phyloP scores from a whole-genome alignment of 2,329 filamentous ascomycete species.

The Colletotrichum salicis region DNA sequence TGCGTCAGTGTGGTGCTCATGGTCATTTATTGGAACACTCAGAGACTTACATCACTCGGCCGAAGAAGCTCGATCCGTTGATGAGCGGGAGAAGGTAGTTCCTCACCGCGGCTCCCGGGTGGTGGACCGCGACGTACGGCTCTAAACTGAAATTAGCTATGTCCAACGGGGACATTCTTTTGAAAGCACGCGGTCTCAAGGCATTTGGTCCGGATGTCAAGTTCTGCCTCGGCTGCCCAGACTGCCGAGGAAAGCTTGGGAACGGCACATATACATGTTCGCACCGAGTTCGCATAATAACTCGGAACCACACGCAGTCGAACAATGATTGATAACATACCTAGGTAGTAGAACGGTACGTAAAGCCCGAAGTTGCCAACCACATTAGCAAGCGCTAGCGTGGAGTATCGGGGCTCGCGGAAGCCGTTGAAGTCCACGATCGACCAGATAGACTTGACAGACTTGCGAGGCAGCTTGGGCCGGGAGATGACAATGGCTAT shows the following conservation, averaged over 20 bases:
- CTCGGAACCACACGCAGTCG: background rate
- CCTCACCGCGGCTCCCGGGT: conserved; percentile 42
- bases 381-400: conserved; percentile 14
- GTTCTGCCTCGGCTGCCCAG: too few relatives aligned
- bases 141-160: conserved; percentile 39
- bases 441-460: conserved; percentile 1
- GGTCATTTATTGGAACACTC: background rate
- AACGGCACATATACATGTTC: background rate
- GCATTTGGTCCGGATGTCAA: background rate
- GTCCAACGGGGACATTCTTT: too few relatives aligned
- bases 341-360: conserved; percentile 48
- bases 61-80: conserved; percentile 57
- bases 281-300: background rate
- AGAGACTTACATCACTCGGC: conserved; percentile 48
- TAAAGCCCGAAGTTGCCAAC: conserved; percentile 44
- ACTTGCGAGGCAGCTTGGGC: conserved; percentile 41
- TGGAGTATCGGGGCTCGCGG: conserved; percentile 8
- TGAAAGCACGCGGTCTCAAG: background rate
- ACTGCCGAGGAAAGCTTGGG: too few relatives aligned
- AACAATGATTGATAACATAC: background rate
- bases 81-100: conserved; percentile 55
- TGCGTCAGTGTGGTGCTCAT: background rate
- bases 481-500: conserved; percentile 46
- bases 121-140: conserved; percentile 53
- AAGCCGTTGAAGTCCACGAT: conserved; percentile 20